Evolutionary conservation across 768 basidiomycete species (phyloP), one percentile per base, ranked within the genome.

Genomic region (Macrocybe gigantea): DNA sequence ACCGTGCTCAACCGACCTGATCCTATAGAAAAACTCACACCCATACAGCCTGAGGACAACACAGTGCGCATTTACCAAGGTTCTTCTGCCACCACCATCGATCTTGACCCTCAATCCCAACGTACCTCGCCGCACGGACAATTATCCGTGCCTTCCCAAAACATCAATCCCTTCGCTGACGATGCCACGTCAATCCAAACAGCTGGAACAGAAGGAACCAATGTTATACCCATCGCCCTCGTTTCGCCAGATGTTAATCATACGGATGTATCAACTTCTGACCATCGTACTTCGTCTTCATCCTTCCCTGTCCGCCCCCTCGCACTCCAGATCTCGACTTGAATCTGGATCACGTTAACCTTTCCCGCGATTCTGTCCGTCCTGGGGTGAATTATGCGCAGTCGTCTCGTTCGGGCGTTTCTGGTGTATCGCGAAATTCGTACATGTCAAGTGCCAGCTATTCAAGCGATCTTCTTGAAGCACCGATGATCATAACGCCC

Each of bases 201-300:
- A 30, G 80, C 83, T n/a, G 75, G 79, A 38, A 84, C 88, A 10
- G 83, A 87, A 59, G 79, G 79, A 38, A 87, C 89, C 15, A 92
- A 92, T 55, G 88, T 90, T 53, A 92, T 92, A 49, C 88, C 88
- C 51, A 91, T 92, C 50, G 88, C 88, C 9, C 73, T 91, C 38
- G 83, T 91, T 33, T 67, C 83, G 15, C 79, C 85, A 12, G 79
- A 79, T 14, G 73, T 76, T 41, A 52, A 65, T 43, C 53, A 52
- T 15, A 63, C 65, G 6, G 63, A 64, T 12, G 22, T 22, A 22
- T 22, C 22, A 22, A 4, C 22, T 22, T 49, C 60, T 15, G 56
- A 63, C 45, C 55, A 57, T n/a, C 49, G 59, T 11, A 57, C 60
- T 15, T 64, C 69, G 33, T 63, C 62, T 7, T 74, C 79, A 11